Conservation (phyloP, 148 eudicot genomes). For the Heliosperma pusillum region DNA sequence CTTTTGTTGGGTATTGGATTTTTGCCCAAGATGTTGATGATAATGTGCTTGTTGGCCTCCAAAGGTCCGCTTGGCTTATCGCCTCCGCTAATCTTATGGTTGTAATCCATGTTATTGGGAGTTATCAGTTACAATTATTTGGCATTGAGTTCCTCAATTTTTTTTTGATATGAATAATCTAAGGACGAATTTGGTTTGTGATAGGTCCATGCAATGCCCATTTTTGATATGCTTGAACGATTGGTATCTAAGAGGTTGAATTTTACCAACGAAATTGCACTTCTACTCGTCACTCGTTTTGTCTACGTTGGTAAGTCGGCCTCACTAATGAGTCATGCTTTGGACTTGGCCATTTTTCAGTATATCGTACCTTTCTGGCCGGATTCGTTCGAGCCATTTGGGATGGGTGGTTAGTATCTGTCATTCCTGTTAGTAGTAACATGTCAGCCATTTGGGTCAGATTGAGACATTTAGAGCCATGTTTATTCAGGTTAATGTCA, state of each 20-base stretch:
- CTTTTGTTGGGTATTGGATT: constrained; percentile 81
- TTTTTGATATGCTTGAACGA: constrained; percentile 65
- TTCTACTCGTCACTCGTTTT: constrained; percentile 64
- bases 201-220: constrained; percentile 93
- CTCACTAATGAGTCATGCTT: too few relatives aligned
- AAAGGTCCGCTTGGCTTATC: constrained; percentile 80
- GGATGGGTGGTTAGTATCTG: too few relatives aligned
- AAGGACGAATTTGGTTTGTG: not conserved
- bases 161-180: not conserved
- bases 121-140: constrained; percentile 57
- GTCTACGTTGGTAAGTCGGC: constrained; percentile 63
- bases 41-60: constrained; percentile 69
- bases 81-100: constrained; percentile 96
- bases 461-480: too few relatives aligned
- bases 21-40: constrained; percentile 85
- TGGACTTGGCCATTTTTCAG: not conserved
- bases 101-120: constrained; percentile 87
- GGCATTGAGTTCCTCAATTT: not conserved
- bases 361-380: too few relatives aligned
- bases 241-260: constrained; percentile 38
- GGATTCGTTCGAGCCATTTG: too few relatives aligned
- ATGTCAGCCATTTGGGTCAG: too few relatives aligned
- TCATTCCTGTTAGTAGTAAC: too few relatives aligned
- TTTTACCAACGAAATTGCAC: constrained; percentile 44
- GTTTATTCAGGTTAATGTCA: too few relatives aligned